Percentiles rank a stretch among this genome's conserved stretches.
phyloP scores from a whole-genome alignment of 768 basidiomycete species.

The Lyophyllum decastes region DNA sequence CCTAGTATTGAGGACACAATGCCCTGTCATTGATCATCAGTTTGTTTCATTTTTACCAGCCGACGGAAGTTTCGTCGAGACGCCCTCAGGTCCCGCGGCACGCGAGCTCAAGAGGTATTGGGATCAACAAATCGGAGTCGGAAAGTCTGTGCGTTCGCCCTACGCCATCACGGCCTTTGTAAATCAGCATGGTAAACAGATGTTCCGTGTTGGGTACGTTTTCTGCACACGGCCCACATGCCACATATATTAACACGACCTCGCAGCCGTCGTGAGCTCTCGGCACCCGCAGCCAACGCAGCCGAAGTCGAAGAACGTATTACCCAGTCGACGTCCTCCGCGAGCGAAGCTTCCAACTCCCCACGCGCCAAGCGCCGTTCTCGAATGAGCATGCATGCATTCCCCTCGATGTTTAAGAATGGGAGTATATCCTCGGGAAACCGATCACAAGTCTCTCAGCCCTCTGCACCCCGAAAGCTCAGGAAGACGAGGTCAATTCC shows the following conservation, averaged over 20 bases:
- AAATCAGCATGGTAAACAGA: constrained; percentile 77
- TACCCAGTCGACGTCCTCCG: constrained; percentile 30
- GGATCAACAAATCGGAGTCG: constrained; percentile 69
- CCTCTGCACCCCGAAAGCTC: constrained; percentile 51
- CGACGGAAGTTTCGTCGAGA: constrained; percentile 80
- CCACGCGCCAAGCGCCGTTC: constrained; percentile 55
- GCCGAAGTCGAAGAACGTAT: constrained; percentile 51
- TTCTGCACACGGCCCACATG: neutral
- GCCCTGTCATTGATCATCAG: constrained; percentile 14
- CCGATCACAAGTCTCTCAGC: constrained; percentile 28
- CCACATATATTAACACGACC: constrained; percentile 3
- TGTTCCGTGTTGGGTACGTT: constrained; percentile 78
- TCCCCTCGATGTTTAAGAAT: constrained; percentile 53
- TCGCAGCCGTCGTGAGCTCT: constrained; percentile 57
- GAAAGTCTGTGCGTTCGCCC: constrained; percentile 68
- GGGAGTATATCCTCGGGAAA: constrained; percentile 25
- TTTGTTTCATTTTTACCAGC: constrained; percentile 32
- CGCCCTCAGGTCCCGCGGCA: constrained; percentile 73
- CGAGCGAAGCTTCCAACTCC: constrained; percentile 38
- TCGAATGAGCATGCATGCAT: constrained; percentile 68
- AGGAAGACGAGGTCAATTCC: constrained; percentile 79
- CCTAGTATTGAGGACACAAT: constrained; percentile 7
- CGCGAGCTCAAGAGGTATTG: constrained; percentile 76
- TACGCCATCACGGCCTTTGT: constrained; percentile 82
- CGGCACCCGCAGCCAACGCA: constrained; percentile 58